phyloP scores from a whole-genome alignment of 2,329 filamentous ascomycete genomes.

The Phialophora verrucosa region DNA sequence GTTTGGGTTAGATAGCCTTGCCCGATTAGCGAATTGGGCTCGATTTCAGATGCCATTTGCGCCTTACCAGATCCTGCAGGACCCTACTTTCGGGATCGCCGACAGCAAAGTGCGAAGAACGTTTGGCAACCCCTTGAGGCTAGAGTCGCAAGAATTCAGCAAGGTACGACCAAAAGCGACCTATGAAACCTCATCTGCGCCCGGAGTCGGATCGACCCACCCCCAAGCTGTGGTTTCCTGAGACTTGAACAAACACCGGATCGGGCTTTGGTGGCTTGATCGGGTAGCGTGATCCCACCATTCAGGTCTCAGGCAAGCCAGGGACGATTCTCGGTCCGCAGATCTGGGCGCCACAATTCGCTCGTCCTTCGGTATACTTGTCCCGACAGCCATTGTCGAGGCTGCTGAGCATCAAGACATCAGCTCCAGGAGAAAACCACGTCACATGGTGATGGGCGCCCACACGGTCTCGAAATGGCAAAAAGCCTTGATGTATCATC shows the following conservation, averaged over 20 bases:
- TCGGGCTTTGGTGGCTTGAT: not conserved
- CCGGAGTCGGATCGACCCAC: not conserved
- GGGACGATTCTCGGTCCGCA: not conserved
- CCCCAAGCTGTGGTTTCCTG: not conserved
- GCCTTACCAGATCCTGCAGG: slow-evolving; percentile 10
- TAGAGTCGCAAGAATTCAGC: not conserved
- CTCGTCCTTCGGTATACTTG: not conserved
- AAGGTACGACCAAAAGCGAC: not conserved
- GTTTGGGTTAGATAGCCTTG: slow-evolving; percentile 36
- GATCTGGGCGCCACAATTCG: not conserved
- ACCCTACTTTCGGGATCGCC: slow-evolving; percentile 9
- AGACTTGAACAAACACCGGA: slow-evolving; percentile 12
- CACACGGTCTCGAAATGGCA: slow-evolving; percentile 8
- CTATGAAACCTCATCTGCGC: not conserved
- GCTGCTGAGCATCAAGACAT: not conserved
- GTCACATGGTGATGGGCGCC: slow-evolving; percentile 1
- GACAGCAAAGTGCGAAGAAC: not conserved
- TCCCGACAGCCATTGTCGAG: not conserved
- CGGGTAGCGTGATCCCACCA: slow-evolving; percentile 1
- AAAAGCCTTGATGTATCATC: slow-evolving; percentile 1
- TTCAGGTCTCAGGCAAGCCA: slow-evolving; percentile 7
- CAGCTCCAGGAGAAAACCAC: slow-evolving; percentile 6
- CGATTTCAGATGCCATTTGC: slow-evolving; percentile 10
- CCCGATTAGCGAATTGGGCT: not conserved
- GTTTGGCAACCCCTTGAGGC: not conserved